Evolutionary conservation across 768 basidiomycete species (phyloP).

Genomic region (Trametes punicea): DNA sequence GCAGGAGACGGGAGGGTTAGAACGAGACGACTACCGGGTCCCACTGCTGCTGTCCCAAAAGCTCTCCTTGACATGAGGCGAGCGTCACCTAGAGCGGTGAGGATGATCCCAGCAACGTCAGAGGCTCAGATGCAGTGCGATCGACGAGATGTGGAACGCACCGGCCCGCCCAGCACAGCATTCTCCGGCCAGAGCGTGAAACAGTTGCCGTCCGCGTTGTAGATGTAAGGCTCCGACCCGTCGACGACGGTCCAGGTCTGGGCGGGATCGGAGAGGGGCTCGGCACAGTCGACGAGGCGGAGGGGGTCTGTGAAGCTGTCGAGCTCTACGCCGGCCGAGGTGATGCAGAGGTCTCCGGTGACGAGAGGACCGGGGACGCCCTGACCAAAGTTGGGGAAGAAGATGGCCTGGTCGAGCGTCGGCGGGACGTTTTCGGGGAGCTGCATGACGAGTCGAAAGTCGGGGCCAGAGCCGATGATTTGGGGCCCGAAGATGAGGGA

Average conservation of each 20-base stretch:
- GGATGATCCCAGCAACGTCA: no score
- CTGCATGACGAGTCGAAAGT: not conserved
- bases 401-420: not conserved
- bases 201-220: not conserved
- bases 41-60: not conserved
- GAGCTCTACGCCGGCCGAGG: not conserved
- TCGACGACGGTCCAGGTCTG: not conserved
- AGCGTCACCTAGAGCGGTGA: not conserved
- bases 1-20: no score
- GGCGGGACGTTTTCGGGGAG: not conserved
- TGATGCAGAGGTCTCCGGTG: not conserved
- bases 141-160: not conserved
- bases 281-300: not conserved
- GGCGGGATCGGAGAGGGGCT: not conserved
- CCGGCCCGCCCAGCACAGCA: not conserved
- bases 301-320: not conserved
- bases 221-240: not conserved
- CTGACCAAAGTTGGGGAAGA: not conserved
- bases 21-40: not conserved
- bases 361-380: not conserved
- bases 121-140: no score
- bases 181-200: not conserved
- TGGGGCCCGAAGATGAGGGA: not conserved
- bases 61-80: not conserved
- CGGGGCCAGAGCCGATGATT: not conserved